Evolutionary conservation across 1,139 yeast species (phyloP), one percentile per base, ranked within the genome.

Genomic region (Taiozyma sp.): DNA sequence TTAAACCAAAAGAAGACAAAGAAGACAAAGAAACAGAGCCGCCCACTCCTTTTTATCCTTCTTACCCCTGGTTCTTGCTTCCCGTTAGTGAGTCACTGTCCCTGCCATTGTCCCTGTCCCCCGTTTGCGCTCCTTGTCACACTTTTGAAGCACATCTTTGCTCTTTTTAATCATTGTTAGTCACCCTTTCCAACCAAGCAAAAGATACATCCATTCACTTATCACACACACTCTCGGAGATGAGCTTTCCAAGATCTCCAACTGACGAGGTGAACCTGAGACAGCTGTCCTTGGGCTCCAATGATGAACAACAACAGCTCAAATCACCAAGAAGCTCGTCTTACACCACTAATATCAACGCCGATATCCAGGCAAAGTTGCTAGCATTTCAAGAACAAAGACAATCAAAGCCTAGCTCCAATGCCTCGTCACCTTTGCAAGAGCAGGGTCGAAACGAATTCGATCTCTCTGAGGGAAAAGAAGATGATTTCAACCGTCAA

Each of bases 381-480:
- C 68, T 84, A 67, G 91, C 91, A 0, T 84, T 85, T 57, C 93
- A 85, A 63, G 85, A 82, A 56, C 80, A 79, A 62, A 70, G 88
- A 47, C 58, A 51, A 45, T 48, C 47, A 10, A 58, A 52, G 43
- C 51, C 53, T 6, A 39, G 42, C 37, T 53, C 56, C 22, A 46
- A 13, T 14, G 43, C 41, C 19, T 49, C 51, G 21, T 46, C 52
- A 13, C 53, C 53, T 29, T 21, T 45, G 30, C 52, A 28, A 44
- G 47, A 42, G 26, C 43, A 40, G 6, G 10, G 7, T 10, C 24
- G 41, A 37, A 37, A 37, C 7, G 41, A 37, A 21, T 37, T 19
- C 8, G 41, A 21, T 19, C 13, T 19, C 4, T 4, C 41, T 19
- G 43, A 40, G 19, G 22, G 19, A 13, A 13, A 29, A 19, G 43